phyloP scores from a whole-genome alignment of 2,329 filamentous ascomycete species.

The Helicocarpus griseus region DNA sequence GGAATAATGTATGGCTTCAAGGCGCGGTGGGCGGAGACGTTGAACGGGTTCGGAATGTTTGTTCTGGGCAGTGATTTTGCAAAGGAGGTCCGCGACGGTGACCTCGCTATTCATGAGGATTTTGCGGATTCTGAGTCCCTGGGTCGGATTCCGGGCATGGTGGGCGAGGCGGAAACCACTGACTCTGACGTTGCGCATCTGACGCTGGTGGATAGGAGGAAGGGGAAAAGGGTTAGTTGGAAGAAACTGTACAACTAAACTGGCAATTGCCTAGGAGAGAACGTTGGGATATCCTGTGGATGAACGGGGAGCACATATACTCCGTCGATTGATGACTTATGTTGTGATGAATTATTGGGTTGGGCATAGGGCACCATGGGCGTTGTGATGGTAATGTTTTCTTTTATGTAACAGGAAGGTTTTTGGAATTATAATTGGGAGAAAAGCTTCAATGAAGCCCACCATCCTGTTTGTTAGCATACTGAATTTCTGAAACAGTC shows the following conservation, averaged over 20 bases:
- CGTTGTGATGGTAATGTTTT: too few relatives aligned
- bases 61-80: conserved; percentile 6
- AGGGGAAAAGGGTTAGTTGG: neutral
- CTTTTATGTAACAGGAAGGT: too few relatives aligned
- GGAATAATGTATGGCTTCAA: conserved; percentile 6
- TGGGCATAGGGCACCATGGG: too few relatives aligned
- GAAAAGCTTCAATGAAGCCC: too few relatives aligned
- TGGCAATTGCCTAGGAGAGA: too few relatives aligned
- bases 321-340: too few relatives aligned
- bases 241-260: neutral
- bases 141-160: neutral
- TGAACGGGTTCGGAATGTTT: conserved; percentile 9
- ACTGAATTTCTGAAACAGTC: too few relatives aligned
- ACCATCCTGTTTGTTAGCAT: too few relatives aligned
- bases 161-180: neutral
- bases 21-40: conserved; percentile 7
- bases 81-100: neutral
- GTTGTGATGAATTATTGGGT: too few relatives aligned
- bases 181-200: neutral
- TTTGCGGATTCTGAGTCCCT: neutral
- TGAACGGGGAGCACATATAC: too few relatives aligned
- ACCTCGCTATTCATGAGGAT: neutral
- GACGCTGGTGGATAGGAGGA: neutral
- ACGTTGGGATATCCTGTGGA: too few relatives aligned
- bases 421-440: too few relatives aligned